phyloP scores from a whole-genome alignment of 768 basidiomycete genomes.

The Rhodotorula paludigena region DNA sequence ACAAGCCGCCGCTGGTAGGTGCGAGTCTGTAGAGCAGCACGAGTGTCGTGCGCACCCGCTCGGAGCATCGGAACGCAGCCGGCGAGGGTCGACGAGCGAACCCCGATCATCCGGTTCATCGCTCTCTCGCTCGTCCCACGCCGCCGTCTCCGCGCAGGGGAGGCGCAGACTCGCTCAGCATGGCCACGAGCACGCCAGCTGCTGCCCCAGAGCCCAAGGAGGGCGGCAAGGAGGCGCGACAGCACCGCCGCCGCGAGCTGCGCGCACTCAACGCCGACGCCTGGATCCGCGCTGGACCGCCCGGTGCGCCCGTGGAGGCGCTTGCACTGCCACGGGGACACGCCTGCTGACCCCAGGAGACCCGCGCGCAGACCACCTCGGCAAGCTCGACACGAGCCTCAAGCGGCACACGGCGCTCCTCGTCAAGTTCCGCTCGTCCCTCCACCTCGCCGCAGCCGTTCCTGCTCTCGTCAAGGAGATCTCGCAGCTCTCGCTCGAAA shows the following conservation, averaged over 20 bases:
- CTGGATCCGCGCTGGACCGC: slow-evolving; percentile 27
- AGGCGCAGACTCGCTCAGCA: not conserved
- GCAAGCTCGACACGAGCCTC: slow-evolving; percentile 75
- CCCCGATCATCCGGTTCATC: too few species aligned
- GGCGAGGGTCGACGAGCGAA: too few species aligned
- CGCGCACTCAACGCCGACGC: slow-evolving; percentile 25
- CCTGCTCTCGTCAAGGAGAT: slow-evolving; percentile 75
- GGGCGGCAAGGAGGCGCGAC: not conserved
- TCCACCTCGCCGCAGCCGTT: slow-evolving; percentile 50
- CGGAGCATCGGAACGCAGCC: too few species aligned
- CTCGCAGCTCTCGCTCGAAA: slow-evolving; percentile 80
- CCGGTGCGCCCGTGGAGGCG: not conserved
- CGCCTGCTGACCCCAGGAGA: not conserved
- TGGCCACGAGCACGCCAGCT: not conserved
- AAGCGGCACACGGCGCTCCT: slow-evolving; percentile 94
- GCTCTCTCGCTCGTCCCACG: not conserved
- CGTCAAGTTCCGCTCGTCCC: slow-evolving; percentile 81
- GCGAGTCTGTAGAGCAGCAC: too few species aligned
- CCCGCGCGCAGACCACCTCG: slow-evolving; percentile 26
- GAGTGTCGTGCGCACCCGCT: too few species aligned
- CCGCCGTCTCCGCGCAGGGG: not conserved
- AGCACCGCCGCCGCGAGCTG: slow-evolving; percentile 22
- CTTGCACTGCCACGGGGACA: too few species aligned
- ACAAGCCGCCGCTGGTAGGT: too few species aligned
- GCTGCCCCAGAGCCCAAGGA: not conserved